phyloP scores from a whole-genome alignment of 179 eudicot genomes.

The Vitellaria paradoxa region DNA sequence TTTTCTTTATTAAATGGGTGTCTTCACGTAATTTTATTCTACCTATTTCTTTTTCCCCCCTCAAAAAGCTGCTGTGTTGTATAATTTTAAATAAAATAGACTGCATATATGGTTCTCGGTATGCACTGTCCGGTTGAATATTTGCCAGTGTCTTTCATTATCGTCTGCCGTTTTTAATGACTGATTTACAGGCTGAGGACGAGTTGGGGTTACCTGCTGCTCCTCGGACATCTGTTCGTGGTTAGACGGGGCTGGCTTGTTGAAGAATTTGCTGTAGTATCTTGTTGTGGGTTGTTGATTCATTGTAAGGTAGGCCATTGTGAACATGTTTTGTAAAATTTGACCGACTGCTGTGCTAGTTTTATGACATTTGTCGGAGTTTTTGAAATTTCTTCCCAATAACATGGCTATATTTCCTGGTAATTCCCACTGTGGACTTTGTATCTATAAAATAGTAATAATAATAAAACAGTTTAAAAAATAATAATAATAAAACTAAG shows the following conservation, averaged over 20 bases:
- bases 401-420: background rate
- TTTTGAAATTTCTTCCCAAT: background rate
- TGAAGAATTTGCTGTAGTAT: background rate
- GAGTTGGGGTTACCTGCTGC: slow-evolving; percentile 85
- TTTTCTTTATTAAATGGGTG: background rate
- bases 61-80: too few relatives aligned
- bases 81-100: background rate
- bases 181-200: slow-evolving; percentile 57
- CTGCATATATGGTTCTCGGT: background rate
- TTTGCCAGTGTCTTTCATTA: background rate
- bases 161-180: slow-evolving; percentile 13
- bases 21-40: background rate
- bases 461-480: too few relatives aligned
- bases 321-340: slow-evolving; percentile 11
- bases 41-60: background rate
- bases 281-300: background rate
- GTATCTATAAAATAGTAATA: background rate
- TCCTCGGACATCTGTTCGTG: slow-evolving; percentile 81
- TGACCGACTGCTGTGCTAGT: background rate
- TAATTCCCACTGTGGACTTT: background rate
- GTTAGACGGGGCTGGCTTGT: slow-evolving; percentile 26
- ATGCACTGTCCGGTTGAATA: background rate
- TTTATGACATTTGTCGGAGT: background rate
- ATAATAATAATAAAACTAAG: too few relatives aligned
- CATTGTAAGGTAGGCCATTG: background rate